Conservation (phyloP, 805 yeast species). For the Jamesozyma gamospora region DNA sequence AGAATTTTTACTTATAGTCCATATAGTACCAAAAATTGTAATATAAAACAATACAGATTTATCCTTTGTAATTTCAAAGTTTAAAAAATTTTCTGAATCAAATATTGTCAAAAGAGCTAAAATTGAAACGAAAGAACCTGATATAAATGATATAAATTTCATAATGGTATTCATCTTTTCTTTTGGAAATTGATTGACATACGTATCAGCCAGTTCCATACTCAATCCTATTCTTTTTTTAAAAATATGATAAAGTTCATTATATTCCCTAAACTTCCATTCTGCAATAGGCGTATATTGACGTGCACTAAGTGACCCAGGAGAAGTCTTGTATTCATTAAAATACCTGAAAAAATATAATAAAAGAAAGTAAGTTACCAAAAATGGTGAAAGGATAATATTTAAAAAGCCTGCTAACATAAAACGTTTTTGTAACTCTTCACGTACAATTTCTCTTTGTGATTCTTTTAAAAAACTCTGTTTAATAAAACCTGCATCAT, state of each 20-base stretch:
- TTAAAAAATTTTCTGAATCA: conserved; percentile 85
- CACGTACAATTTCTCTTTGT: conserved; percentile 54
- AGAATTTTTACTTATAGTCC: conserved; percentile 72
- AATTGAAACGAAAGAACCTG: conserved; percentile 86
- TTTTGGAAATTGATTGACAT: conserved; percentile 86
- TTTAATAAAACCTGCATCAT: conserved; percentile 72
- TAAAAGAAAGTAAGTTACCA: conserved; percentile 71
- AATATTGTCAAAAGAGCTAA: conserved; percentile 65
- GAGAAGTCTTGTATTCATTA: conserved; percentile 84
- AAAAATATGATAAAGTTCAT: conserved; percentile 86
- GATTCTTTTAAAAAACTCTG: conserved; percentile 59
- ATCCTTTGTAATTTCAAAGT: conserved; percentile 77
- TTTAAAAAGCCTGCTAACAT: conserved; percentile 81
- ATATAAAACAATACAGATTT: conserved; percentile 79
- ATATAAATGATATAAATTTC: conserved; percentile 58
- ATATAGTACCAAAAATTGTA: conserved; percentile 76
- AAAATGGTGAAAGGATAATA: conserved; percentile 72
- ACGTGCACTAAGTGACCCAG: conserved; percentile 69
- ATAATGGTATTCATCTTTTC: conserved; percentile 49
- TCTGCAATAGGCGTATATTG: conserved; percentile 91
- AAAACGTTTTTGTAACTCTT: conserved; percentile 68
- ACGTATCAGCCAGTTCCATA: conserved; percentile 67
- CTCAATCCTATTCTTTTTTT: conserved; percentile 69
- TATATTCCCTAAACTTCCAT: conserved; percentile 91
- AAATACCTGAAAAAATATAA: conserved; percentile 84